phyloP scores from a whole-genome alignment of 768 basidiomycete genomes.

The Lactifluus pinguis region DNA sequence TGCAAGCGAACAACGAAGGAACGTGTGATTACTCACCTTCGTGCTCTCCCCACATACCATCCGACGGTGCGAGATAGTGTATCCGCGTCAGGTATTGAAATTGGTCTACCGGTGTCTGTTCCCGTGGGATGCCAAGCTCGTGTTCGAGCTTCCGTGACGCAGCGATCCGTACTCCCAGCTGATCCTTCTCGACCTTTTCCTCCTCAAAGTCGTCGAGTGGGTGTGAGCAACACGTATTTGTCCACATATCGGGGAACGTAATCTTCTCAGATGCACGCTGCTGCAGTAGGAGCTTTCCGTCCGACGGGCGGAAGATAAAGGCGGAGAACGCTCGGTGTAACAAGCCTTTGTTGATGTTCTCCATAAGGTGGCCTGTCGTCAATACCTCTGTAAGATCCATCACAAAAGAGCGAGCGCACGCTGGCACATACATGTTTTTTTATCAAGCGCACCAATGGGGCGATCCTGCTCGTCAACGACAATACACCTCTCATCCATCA shows the following conservation, averaged over 20 bases:
- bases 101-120: constrained; percentile 68
- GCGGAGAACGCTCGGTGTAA: constrained; percentile 97
- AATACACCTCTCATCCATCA: constrained; percentile 96
- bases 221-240: constrained; percentile 98
- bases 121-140: constrained; percentile 83
- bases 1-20: not conserved
- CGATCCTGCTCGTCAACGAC: constrained; percentile 83
- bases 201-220: constrained; percentile 87
- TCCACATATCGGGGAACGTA: constrained; percentile 99
- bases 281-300: constrained; percentile 89
- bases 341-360: constrained; percentile 87
- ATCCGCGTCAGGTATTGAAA: constrained; percentile 96
- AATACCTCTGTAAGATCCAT: not conserved
- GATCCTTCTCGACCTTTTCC: constrained; percentile 66
- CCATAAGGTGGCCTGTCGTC: constrained; percentile 85
- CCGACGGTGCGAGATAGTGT: constrained; percentile 91
- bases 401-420: not conserved
- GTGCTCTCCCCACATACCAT: constrained; percentile 95
- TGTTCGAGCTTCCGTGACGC: constrained; percentile 94
- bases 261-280: constrained; percentile 98
- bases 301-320: constrained; percentile 90
- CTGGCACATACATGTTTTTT: constrained; percentile 78
- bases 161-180: constrained; percentile 81
- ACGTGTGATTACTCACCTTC: constrained; percentile 52
- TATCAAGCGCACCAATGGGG: constrained; percentile 79